These are phyloP conservation scores for Aureobasidium subglaciale DNA, from an alignment of 2,329 filamentous ascomycete species.

Conservation along the genomic window DNA sequence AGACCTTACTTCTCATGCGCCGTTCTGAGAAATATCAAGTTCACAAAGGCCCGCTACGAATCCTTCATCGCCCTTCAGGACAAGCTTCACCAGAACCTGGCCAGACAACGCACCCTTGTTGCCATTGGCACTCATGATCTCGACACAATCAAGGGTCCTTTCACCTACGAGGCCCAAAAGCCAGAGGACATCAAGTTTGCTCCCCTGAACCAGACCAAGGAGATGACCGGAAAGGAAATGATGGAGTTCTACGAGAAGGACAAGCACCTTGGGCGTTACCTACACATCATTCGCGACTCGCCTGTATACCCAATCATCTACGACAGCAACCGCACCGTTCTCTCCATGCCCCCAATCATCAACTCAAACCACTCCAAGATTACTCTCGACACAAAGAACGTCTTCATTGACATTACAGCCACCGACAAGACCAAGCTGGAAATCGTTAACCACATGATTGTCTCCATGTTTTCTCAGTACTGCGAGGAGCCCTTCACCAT, in stretches of 20 bases:
- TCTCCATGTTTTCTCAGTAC: constrained; percentile 95
- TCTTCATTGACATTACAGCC: constrained; percentile 95
- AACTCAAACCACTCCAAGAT: constrained; percentile 98
- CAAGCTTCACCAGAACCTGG: constrained; percentile 94
- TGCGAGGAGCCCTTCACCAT: constrained; percentile 83
- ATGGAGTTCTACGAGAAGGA: constrained; percentile 95
- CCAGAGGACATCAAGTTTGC: constrained; percentile 89
- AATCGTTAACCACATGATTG: constrained; percentile 90
- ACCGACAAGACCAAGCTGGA: constrained; percentile 95
- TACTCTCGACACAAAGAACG: constrained; percentile 78
- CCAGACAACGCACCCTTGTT: constrained; percentile 86
- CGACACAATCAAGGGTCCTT: constrained; percentile 86
- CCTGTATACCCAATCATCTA: constrained; percentile 95
- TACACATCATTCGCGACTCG: constrained; percentile 90
- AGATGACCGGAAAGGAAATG: constrained; percentile 79
- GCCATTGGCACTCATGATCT: constrained; percentile 96
- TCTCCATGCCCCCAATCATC: constrained; percentile 95
- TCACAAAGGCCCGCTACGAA: constrained; percentile 85
- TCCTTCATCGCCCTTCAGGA: constrained; percentile 98
- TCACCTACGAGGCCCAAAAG: constrained; percentile 87
- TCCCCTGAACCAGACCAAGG: constrained; percentile 83
- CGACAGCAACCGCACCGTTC: constrained; percentile 77
- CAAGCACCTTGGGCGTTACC: constrained; percentile 79
- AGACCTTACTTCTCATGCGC: constrained; percentile 84
- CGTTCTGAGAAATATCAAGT: constrained; percentile 82